Evolutionary conservation across 1,284 basidiomycete species (phyloP), one percentile per base, ranked within the genome.

Genomic region (Austroboletus novae-zelandiae): DNA sequence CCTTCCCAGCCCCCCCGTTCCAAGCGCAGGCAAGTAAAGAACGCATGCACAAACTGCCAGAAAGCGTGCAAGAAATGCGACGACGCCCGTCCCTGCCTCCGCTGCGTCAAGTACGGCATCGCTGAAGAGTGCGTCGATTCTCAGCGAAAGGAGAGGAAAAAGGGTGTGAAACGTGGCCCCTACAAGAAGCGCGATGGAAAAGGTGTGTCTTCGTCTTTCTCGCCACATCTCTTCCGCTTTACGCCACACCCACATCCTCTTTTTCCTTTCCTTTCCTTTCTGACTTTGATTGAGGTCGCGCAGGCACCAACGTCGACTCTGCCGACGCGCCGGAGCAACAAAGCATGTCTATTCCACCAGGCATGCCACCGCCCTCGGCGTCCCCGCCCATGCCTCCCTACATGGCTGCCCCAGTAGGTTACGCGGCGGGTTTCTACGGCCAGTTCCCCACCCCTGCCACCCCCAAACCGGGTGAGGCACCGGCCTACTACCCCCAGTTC

Each of bases 111-210:
- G 72, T 93, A 93, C 61, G 89, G 89, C 63, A 78, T 88, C 56
- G 76, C 80, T 42, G 88, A 90, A 66, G 84, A 86, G 59, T 93
- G 90, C 65, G 72, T 88, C 60, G 86, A 91, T 73, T 89, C 86
- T 43, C 80, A 86, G 70, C 79, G 90, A 60, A 93, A 91, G 74
- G 89, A 91, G 70, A 76, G 91, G 61, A 86, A 86, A 71, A 91
- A 89, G 65, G 90, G 91, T 57, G 79, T 91, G 63, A 93, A 92
- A 76, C 74, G 91, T 60, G 91, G 90, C 43, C 91, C 91, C 69
- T 93, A 93, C 85, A 93, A 91, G 86, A 91, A 91, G 81, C 86
- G 87, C 79, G 86, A 89, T 84, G 83, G 79, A 78, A 88, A 84
- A 79, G 79, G 87, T 88, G 63, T 70, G 83, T 68, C 48, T 61